These are phyloP conservation scores for Saccharomyces hybrid DNA, from an alignment of 1,139 yeast species.

Conservation along the genomic window DNA sequence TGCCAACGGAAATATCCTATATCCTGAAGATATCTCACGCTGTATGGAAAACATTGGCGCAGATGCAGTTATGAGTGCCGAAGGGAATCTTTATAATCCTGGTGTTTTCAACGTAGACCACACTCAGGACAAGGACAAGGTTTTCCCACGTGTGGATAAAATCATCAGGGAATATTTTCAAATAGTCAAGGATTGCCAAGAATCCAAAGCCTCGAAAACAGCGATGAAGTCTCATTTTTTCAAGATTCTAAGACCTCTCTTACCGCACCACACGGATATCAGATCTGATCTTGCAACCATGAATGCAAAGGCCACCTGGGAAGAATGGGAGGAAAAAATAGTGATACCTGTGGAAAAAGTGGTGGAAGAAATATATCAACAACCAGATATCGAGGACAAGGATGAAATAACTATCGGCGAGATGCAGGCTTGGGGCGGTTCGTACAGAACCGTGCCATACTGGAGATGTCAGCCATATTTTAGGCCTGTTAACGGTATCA, in stretches of 20 bases:
- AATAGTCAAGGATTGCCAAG: conserved; percentile 50
- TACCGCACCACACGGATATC: conserved; percentile 66
- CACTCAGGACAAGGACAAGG: conserved; percentile 46
- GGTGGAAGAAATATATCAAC: conserved; percentile 50
- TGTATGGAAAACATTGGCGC: conserved; percentile 58
- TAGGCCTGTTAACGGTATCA: conserved; percentile 70
- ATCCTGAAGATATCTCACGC: conserved; percentile 69
- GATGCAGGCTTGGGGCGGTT: conserved; percentile 67
- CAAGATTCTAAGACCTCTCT: conserved; percentile 72
- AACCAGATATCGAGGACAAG: conserved; percentile 35
- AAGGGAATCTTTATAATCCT: conserved; percentile 89
- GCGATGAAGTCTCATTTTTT: conserved; percentile 94
- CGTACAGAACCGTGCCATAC: conserved; percentile 77
- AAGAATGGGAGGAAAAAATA: conserved; percentile 56
- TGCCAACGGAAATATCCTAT: conserved; percentile 86
- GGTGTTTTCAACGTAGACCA: conserved; percentile 54
- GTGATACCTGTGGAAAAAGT: conserved; percentile 59
- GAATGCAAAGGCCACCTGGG: conserved; percentile 38
- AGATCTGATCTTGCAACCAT: conserved; percentile 62
- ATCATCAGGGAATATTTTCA: conserved; percentile 84
- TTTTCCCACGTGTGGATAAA: conserved; percentile 79
- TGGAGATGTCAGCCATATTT: conserved; percentile 98
- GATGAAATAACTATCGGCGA: conserved; percentile 53
- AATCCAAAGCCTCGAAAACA: conserved; percentile 68
- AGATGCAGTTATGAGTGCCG: conserved; percentile 97